Evolutionary conservation across 1,139 yeast genomes (phyloP).

Genomic region (Diutina sp.): DNA sequence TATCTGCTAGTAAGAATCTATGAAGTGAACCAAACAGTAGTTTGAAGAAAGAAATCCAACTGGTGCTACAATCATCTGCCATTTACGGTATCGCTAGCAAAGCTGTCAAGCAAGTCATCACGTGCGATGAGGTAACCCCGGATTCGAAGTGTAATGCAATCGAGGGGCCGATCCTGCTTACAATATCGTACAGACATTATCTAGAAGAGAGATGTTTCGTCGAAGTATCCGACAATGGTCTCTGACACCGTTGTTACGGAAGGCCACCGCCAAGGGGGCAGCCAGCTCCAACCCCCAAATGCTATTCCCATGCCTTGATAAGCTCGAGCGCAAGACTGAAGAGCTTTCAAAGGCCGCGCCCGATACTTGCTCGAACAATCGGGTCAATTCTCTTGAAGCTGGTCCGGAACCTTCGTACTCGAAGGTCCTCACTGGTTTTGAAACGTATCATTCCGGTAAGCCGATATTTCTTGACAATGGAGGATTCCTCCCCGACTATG

Average conservation of each 20-base stretch:
- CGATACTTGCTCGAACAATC: conserved; percentile 7
- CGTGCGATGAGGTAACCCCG: background rate
- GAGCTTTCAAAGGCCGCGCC: conserved; percentile 12
- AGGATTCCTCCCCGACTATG: conserved; percentile 59
- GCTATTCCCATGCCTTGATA: conserved; percentile 80
- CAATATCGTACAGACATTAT: background rate
- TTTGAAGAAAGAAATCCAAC: no score
- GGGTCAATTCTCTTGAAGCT: conserved; percentile 36
- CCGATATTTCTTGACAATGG: conserved; percentile 76
- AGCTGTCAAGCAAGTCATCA: background rate
- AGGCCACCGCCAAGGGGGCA: conserved; percentile 2
- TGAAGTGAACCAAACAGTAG: no score
- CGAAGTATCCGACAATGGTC: background rate
- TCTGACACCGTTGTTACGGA: background rate
- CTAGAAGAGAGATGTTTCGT: background rate
- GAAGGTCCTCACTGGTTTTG: conserved; percentile 55
- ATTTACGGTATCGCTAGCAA: background rate
- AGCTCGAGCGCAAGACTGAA: conserved; percentile 44
- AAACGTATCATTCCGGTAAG: conserved; percentile 36
- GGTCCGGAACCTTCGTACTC: conserved; percentile 87
- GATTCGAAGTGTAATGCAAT: background rate
- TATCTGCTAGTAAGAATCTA: no score
- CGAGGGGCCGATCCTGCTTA: background rate
- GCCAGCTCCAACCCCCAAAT: conserved; percentile 44
- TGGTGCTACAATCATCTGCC: no score